A percentile compares a stretch with the other conserved stretches of the same genome.
Conservation (phyloP, 1,139 yeast genomes). For the Cylindricascospora bacillispora region DNA sequence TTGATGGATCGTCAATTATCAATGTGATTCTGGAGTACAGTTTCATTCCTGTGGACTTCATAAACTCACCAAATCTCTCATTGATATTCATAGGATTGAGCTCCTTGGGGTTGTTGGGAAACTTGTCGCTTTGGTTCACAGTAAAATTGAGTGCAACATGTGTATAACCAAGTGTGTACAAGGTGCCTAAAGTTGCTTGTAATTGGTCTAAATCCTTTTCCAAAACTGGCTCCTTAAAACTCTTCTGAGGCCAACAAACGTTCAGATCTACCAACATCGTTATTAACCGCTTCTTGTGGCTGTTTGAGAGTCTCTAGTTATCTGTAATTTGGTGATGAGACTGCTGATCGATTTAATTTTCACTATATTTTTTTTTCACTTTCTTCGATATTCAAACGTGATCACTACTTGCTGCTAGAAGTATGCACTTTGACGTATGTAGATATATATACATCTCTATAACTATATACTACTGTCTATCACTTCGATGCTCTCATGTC, state of each 20-base stretch:
- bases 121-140: slow-evolving; percentile 41
- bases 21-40: slow-evolving; percentile 66
- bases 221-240: slow-evolving; percentile 33
- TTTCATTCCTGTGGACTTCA: slow-evolving; percentile 32
- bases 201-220: slow-evolving; percentile 32
- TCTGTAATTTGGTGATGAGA: neutral
- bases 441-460: too few relatives aligned
- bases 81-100: slow-evolving; percentile 21
- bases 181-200: slow-evolving; percentile 40
- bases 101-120: slow-evolving; percentile 31
- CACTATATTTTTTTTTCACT: too few relatives aligned
- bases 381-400: too few relatives aligned
- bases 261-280: slow-evolving; percentile 59
- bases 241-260: slow-evolving; percentile 64
- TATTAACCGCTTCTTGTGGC: neutral
- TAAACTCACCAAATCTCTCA: slow-evolving; percentile 17
- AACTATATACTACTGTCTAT: neutral
- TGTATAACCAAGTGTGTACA: slow-evolving; percentile 53
- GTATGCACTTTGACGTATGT: too few relatives aligned
- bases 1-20: slow-evolving; percentile 62
- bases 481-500: slow-evolving; percentile 5
- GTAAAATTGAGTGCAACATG: slow-evolving; percentile 63
- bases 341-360: too few relatives aligned
- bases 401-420: too few relatives aligned
- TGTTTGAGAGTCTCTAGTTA: neutral